Conservation (phyloP, 139 green algal genomes). For the Nannochloris sp. region DNA sequence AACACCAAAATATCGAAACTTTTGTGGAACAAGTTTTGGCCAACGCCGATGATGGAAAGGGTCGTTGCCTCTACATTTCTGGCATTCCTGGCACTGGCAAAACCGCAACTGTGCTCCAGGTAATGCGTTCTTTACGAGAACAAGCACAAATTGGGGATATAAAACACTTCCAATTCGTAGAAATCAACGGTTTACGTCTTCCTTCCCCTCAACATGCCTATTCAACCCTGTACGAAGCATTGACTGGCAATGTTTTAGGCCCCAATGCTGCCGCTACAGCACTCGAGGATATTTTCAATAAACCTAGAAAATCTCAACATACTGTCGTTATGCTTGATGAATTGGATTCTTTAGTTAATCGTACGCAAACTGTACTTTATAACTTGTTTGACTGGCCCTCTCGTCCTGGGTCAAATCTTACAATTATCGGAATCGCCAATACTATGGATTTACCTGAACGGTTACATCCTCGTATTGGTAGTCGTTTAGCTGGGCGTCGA, state of each 20-base stretch:
- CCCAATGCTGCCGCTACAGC: conserved; percentile 41
- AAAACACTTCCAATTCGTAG: conserved; percentile 72
- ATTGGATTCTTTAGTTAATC: conserved; percentile 91
- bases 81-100: conserved; percentile 97
- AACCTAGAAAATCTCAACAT: background rate
- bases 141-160: conserved; percentile 12
- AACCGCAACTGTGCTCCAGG: conserved; percentile 79
- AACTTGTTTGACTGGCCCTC: conserved; percentile 97
- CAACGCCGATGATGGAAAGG: conserved; percentile 32
- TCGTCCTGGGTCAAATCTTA: conserved; percentile 48
- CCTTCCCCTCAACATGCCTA: conserved; percentile 84
- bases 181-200: conserved; percentile 87
- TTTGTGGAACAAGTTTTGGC: conserved; percentile 56
- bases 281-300: conserved; percentile 66
- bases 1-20: conserved; percentile 47
- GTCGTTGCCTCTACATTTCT: conserved; percentile 85
- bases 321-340: conserved; percentile 87
- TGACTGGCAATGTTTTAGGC: conserved; percentile 62
- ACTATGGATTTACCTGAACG: conserved; percentile 95
- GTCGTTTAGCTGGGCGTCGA: conserved; percentile 50
- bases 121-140: conserved; percentile 30
- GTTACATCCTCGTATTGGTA: conserved; percentile 82
- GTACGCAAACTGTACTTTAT: conserved; percentile 86
- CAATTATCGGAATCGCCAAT: conserved; percentile 93
- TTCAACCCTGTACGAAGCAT: conserved; percentile 68